These are phyloP conservation scores for Crucihimalaya himalaica DNA, from an alignment of 345 rosid genomes.

Conservation along the genomic window DNA sequence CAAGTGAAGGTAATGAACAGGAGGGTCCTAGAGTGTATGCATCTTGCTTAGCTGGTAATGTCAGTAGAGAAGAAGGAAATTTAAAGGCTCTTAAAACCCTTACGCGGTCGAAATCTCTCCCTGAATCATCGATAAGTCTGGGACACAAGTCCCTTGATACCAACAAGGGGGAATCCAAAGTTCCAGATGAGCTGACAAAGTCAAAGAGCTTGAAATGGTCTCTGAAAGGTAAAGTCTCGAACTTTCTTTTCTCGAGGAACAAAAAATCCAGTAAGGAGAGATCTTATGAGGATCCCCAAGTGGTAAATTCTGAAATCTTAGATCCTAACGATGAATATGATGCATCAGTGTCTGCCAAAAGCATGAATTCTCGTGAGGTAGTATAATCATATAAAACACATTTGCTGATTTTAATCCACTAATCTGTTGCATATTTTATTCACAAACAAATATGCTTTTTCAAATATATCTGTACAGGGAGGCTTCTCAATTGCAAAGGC, in stretches of 20 bases:
- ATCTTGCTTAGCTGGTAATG: constrained; percentile 46
- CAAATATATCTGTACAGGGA: constrained; percentile 38
- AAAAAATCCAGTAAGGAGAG: constrained; percentile 51
- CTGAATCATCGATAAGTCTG: constrained; percentile 59
- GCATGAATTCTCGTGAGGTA: constrained; percentile 30
- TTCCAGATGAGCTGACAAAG: constrained; percentile 47
- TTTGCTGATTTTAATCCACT: constrained; percentile 9
- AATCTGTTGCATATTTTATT: not conserved
- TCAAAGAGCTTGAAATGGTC: constrained; percentile 57
- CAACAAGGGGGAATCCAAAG: constrained; percentile 44
- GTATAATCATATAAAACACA: not conserved
- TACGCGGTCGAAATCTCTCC: constrained; percentile 74
- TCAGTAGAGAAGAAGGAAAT: constrained; percentile 48
- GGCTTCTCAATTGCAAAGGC: constrained; percentile 32
- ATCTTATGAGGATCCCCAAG: constrained; percentile 36
- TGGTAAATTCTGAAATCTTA: constrained; percentile 30
- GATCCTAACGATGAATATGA: constrained; percentile 29
- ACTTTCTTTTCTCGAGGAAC: constrained; percentile 59
- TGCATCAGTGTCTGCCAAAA: constrained; percentile 29
- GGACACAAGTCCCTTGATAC: constrained; percentile 46
- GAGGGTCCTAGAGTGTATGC: constrained; percentile 49
- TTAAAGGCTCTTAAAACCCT: constrained; percentile 54
- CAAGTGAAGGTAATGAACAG: constrained; percentile 46
- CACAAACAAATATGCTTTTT: not conserved
- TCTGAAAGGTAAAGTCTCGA: constrained; percentile 60